These are phyloP conservation scores for Raphanus sativus DNA, from an alignment of 345 rosid genomes.

Conservation along the genomic window DNA sequence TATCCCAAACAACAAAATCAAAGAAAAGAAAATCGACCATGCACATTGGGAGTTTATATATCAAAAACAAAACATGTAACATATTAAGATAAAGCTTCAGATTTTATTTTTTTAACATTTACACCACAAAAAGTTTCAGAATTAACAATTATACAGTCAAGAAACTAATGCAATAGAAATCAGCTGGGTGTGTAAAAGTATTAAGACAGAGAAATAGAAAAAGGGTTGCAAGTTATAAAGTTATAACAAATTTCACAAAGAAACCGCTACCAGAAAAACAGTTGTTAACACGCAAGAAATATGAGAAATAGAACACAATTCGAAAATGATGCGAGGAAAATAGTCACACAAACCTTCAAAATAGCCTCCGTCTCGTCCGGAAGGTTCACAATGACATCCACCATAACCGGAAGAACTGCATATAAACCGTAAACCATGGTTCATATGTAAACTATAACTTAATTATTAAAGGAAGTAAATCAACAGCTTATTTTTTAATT, in stretches of 20 bases:
- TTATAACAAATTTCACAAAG: conserved; percentile 10
- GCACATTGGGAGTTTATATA: conserved; percentile 18
- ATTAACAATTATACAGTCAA: background rate
- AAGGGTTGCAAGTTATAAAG: background rate
- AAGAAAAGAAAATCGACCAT: background rate
- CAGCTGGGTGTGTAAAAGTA: background rate
- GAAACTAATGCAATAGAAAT: background rate
- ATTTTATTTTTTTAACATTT: too few species aligned
- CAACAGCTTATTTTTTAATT: background rate
- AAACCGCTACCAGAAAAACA: conserved; percentile 22
- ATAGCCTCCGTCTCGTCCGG: conserved; percentile 75
- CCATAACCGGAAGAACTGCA: conserved; percentile 88
- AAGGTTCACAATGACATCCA: conserved; percentile 79
- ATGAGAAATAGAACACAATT: conserved; percentile 18
- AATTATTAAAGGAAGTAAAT: background rate
- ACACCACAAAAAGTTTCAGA: background rate
- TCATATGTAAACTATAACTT: background rate
- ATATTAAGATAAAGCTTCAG: background rate
- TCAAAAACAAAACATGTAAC: background rate
- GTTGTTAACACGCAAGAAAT: conserved; percentile 37
- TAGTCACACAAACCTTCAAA: conserved; percentile 61
- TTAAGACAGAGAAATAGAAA: background rate
- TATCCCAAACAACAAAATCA: background rate
- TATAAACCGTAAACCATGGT: conserved; percentile 23
- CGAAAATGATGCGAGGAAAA: conserved; percentile 5